Conservation (phyloP, 2,329 filamentous ascomycete species). For the Exophiala aquamarina region DNA sequence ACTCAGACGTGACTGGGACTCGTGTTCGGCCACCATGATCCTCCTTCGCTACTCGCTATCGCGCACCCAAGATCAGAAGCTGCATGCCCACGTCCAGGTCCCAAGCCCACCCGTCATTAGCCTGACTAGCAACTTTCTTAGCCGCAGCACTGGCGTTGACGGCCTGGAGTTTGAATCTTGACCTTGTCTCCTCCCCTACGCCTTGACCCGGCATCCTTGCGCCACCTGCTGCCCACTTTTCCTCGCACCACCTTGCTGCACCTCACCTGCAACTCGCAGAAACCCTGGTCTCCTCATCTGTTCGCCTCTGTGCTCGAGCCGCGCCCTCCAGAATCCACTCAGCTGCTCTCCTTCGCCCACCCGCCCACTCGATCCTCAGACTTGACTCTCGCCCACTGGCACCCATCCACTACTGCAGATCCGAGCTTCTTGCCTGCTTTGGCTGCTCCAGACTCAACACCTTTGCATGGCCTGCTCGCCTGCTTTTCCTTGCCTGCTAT, state of each 20-base stretch:
- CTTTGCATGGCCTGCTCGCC: constrained; percentile 16
- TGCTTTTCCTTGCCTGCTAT: constrained; percentile 18
- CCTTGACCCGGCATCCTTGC: constrained; percentile 17
- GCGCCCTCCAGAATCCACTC: constrained; percentile 20
- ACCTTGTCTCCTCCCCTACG: constrained; percentile 7
- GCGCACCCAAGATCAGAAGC: no score
- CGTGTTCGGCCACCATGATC: no score
- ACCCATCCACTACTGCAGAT: constrained; percentile 18
- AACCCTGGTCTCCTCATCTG: constrained; percentile 8
- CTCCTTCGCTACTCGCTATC: no score
- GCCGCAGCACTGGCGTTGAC: constrained; percentile 18
- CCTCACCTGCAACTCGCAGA: constrained; percentile 6
- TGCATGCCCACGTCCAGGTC: neutral
- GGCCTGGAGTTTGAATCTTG: constrained; percentile 10
- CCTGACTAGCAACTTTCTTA: constrained; percentile 14
- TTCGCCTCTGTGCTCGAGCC: constrained; percentile 23
- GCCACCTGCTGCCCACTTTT: constrained; percentile 23
- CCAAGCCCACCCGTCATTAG: constrained; percentile 19
- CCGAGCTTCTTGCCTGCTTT: constrained; percentile 21
- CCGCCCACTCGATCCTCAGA: constrained; percentile 2
- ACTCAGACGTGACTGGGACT: no score
- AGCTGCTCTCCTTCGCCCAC: constrained; percentile 10
- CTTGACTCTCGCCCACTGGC: constrained; percentile 7
- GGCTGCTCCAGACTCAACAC: constrained; percentile 26
- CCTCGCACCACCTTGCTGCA: constrained; percentile 16